Evolutionary conservation across 106 monocot genomes (phyloP).

Genomic region (Ottelia alismoides): DNA sequence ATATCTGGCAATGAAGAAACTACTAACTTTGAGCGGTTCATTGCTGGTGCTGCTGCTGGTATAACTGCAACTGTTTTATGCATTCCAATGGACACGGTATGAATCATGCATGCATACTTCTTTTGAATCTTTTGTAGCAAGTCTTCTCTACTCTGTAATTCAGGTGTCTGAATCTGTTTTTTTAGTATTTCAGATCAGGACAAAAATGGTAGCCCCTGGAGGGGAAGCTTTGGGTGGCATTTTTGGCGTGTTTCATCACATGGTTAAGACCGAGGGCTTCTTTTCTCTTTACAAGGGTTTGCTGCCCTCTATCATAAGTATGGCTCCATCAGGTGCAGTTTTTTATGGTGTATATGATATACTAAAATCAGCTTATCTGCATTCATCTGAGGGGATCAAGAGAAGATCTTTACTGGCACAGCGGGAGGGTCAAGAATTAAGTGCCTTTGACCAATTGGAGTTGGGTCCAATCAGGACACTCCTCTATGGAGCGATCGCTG

Average conservation of each 20-base stretch:
- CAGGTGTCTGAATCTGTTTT: too few relatives aligned
- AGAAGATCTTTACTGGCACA: too few relatives aligned
- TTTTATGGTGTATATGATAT: conserved; percentile 99
- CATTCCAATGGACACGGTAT: conserved; percentile 95
- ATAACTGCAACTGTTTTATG: conserved; percentile 90
- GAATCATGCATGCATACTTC: too few relatives aligned
- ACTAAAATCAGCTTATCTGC: conserved; percentile 62
- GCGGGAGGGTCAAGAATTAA: conserved; percentile 53
- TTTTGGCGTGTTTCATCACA: conserved; percentile 65
- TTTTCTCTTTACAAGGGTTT: conserved; percentile 94
- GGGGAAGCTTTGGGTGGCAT: conserved; percentile 93
- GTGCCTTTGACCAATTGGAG: conserved; percentile 51
- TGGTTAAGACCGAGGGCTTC: conserved; percentile 83
- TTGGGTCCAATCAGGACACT: conserved; percentile 69
- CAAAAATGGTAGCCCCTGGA: conserved; percentile 91
- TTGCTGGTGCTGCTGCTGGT: conserved; percentile 89
- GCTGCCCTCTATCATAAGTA: conserved; percentile 83
- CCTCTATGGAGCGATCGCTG: conserved; percentile 89
- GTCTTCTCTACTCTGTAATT: too few relatives aligned
- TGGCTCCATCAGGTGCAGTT: conserved; percentile 97
- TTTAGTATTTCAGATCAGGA: conserved; percentile 98
- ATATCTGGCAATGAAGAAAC: conserved; percentile 84
- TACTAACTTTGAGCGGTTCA: conserved; percentile 78
- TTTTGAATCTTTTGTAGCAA: too few relatives aligned
- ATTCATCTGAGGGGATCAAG: too few relatives aligned